These are phyloP conservation scores for Acanthamoeba healyi DNA, from an alignment of 208 protist genomes.

Conservation along the genomic window DNA sequence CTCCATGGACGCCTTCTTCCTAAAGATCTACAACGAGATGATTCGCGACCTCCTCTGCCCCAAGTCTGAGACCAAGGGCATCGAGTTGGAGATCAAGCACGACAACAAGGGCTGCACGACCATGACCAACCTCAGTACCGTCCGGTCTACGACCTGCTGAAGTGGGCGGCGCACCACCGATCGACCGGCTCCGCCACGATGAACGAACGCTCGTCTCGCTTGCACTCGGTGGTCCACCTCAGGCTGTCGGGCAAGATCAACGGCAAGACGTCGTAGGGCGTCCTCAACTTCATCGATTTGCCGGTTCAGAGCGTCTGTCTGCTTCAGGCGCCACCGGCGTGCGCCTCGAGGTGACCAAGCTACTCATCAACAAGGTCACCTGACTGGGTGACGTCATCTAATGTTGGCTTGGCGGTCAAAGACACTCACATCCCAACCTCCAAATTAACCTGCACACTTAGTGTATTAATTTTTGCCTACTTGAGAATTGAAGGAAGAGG, in stretches of 20 bases:
- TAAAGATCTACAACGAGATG: slow-evolving; percentile 94
- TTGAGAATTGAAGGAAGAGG: slow-evolving; percentile 9
- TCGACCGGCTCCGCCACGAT: slow-evolving; percentile 84
- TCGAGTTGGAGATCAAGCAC: slow-evolving; percentile 83
- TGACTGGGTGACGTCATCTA: slow-evolving; percentile 90
- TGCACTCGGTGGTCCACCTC: slow-evolving; percentile 87
- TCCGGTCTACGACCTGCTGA: slow-evolving; percentile 83
- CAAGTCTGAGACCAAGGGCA: slow-evolving; percentile 25
- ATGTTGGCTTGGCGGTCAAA: slow-evolving; percentile 67
- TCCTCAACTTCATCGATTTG: slow-evolving; percentile 91
- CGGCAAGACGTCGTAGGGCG: slow-evolving; percentile 62
- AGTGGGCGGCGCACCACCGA: slow-evolving; percentile 81
- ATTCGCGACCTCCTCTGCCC: slow-evolving; percentile 89
- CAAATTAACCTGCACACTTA: too few relatives aligned
- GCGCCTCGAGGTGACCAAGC: slow-evolving; percentile 91
- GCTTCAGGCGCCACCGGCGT: slow-evolving; percentile 85
- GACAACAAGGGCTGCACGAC: slow-evolving; percentile 77
- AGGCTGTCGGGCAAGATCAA: slow-evolving; percentile 77
- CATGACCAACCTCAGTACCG: slow-evolving; percentile 79
- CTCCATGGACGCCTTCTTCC: slow-evolving; percentile 83
- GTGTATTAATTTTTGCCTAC: not conserved
- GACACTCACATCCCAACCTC: slow-evolving; percentile 89
- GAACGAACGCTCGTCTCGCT: slow-evolving; percentile 89
- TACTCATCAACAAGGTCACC: slow-evolving; percentile 93
- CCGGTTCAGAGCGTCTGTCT: slow-evolving; percentile 90